Base-by-base conservation (phyloP, 495 filamentous ascomycete genomes). In the Neurospora sp. region DNA sequence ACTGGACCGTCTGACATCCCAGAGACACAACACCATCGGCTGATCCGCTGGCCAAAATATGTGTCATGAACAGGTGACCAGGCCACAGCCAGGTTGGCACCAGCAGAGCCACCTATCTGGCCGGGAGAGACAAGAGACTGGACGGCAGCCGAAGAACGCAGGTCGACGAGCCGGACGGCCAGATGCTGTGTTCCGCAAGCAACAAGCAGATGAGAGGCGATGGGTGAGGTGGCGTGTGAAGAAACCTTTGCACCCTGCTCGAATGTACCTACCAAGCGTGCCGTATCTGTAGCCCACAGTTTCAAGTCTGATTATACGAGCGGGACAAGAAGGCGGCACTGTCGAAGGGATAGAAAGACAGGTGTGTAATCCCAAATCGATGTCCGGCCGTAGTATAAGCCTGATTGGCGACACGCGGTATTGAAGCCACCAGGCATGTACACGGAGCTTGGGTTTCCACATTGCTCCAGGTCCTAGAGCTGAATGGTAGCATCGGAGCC, bases 321-420 rank as follows among this genome's bases (percentile, higher is more conserved):
- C 90, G 91, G 1, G 92, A 92, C 12, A 97, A 84, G 75, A 98
- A 96, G 40, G 94, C 83, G 74, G 87, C 81, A 73, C 91, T 82
- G 83, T 95, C 94, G 76, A 96, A 96, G 4, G 94, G 93, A 77
- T 96, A 97, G 82, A 96, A 96, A 2, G 87, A 92, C 45, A 97
- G 82, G 42, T 94, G 90, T 2, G 94, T 97, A 70, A 97, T 91
- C 69, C 93, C 91, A 75, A 90, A 92, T 68, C 88, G 92, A 79
- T 96, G 92, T 12, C 87, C 84, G 20, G 77, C 35, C 76, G 39
- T 42, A 31, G 44, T 59, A 8, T 9, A 48, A 14, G 22, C 40
- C 40, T 12, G 40, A 42, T 42, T 37, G 35, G 35, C 35, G 35
- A 76, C 70, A 20, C 82, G 80, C 70, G 75, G 68, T 68, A 85